A percentile compares a stretch with the other conserved stretches of the same genome.
These are phyloP conservation scores for Bipolaris gigantea DNA, from an alignment of 2,329 filamentous ascomycete genomes.

Conservation along the genomic window DNA sequence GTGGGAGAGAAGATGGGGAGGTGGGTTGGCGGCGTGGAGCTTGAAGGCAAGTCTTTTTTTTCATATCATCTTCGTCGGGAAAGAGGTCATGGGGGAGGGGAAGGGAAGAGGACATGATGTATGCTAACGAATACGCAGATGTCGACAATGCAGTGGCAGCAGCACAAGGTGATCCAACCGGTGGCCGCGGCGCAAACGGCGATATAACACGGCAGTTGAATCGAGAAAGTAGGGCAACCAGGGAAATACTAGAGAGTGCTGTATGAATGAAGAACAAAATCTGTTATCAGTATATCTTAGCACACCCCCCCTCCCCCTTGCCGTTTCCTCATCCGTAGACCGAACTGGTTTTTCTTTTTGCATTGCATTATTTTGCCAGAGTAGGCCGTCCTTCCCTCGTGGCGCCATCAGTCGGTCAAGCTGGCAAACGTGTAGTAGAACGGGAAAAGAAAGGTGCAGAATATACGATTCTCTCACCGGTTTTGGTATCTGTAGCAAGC, in stretches of 20 bases:
- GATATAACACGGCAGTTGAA: slow-evolving; percentile 46
- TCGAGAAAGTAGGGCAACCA: slow-evolving; percentile 13
- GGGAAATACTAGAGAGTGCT: slow-evolving; percentile 34
- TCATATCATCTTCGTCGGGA: too few relatives aligned
- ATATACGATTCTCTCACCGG: too few relatives aligned
- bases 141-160: slow-evolving; percentile 50
- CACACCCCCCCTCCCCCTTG: background rate
- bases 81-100: too few relatives aligned
- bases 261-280: slow-evolving; percentile 23
- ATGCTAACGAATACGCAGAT: slow-evolving; percentile 33
- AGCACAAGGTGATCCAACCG: slow-evolving; percentile 46
- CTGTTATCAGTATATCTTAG: background rate
- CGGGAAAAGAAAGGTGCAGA: background rate
- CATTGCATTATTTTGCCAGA: too few relatives aligned
- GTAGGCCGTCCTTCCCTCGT: too few relatives aligned
- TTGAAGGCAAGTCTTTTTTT: too few relatives aligned
- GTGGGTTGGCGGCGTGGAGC: slow-evolving; percentile 54
- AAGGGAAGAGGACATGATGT: too few relatives aligned
- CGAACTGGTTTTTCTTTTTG: too few relatives aligned
- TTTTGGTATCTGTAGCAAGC: background rate
- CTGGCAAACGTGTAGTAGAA: background rate
- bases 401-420: too few relatives aligned
- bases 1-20: slow-evolving; percentile 69
- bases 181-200: slow-evolving; percentile 49
- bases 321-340: background rate